Evolutionary conservation across 352 stramenopile genomes (phyloP).

Genomic region (Globisporangium nagaii): DNA sequence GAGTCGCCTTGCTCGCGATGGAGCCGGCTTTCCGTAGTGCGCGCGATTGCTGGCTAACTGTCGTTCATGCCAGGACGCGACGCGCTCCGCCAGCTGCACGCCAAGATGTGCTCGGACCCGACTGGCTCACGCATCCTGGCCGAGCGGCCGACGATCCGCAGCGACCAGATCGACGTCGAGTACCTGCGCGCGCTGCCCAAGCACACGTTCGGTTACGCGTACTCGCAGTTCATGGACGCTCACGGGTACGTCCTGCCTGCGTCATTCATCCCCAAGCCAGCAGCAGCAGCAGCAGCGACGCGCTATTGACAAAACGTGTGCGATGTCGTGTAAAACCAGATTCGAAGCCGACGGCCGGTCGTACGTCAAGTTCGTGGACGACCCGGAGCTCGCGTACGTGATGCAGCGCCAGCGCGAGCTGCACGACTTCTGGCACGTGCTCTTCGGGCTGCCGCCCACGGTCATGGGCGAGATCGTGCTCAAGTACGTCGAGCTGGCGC

Average conservation of each 20-base stretch:
- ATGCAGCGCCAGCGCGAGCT: constrained; percentile 93
- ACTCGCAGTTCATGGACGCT: constrained; percentile 87
- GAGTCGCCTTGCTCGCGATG: too few species aligned
- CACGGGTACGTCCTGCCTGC: constrained; percentile 70
- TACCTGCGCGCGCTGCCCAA: constrained; percentile 58
- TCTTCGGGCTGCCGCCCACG: constrained; percentile 92
- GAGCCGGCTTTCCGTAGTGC: too few species aligned
- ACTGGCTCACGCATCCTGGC: constrained; percentile 85
- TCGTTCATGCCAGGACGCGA: too few species aligned
- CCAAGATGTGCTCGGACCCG: constrained; percentile 82
- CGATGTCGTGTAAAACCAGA: constrained; percentile 4
- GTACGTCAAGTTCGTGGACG: constrained; percentile 86
- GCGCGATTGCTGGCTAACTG: too few species aligned
- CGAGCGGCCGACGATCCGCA: constrained; percentile 83
- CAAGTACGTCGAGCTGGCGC: constrained; percentile 97
- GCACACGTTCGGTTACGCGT: constrained; percentile 88
- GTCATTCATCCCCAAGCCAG: too few species aligned
- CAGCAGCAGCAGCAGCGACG: too few species aligned
- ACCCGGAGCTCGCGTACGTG: constrained; percentile 94
- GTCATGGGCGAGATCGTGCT: constrained; percentile 95
- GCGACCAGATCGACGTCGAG: constrained; percentile 65
- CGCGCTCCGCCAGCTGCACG: constrained; percentile 81
- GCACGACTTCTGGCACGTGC: constrained; percentile 97
- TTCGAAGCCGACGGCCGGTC: constrained; percentile 89
- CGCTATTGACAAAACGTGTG: too few species aligned